Percentiles rank a stretch among this genome's conserved stretches.
Evolutionary conservation across 1,139 yeast species (phyloP).

Genomic region (Citeromyces hawaiiensis): DNA sequence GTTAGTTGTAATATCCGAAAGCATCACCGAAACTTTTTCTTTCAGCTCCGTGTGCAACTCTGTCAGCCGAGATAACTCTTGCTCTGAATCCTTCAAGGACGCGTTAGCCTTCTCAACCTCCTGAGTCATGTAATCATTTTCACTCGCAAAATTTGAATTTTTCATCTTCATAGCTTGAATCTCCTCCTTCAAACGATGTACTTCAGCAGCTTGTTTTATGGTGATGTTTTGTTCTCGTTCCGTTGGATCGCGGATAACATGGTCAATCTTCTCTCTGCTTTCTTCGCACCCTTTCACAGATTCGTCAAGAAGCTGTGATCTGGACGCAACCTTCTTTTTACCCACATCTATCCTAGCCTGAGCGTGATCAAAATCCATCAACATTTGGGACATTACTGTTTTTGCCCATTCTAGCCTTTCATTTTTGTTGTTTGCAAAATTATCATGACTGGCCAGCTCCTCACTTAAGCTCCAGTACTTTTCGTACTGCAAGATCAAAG

Average conservation of each 20-base stretch:
- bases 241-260: not conserved
- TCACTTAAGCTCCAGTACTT: conserved; percentile 13
- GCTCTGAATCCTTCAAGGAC: conserved; percentile 21
- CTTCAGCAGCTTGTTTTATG: not conserved
- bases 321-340: conserved; percentile 14
- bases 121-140: conserved; percentile 48
- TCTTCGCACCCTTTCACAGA: too few relatives aligned
- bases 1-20: not conserved
- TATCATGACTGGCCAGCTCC: conserved; percentile 20
- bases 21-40: not conserved
- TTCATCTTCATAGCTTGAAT: not conserved
- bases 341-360: conserved; percentile 24
- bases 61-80: not conserved
- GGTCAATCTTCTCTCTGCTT: not conserved
- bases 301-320: conserved; percentile 19
- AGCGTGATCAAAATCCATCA: conserved; percentile 26
- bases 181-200: not conserved
- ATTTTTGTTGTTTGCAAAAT: conserved; percentile 12
- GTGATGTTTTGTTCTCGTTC: not conserved
- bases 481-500: conserved; percentile 17
- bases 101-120: conserved; percentile 51
- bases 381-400: conserved; percentile 19
- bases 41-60: not conserved
- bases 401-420: conserved; percentile 16
- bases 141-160: conserved; percentile 15